These are phyloP conservation scores for Trichophyton mentagrophytes DNA, from an alignment of 2,329 filamentous ascomycete species.

Conservation along the genomic window DNA sequence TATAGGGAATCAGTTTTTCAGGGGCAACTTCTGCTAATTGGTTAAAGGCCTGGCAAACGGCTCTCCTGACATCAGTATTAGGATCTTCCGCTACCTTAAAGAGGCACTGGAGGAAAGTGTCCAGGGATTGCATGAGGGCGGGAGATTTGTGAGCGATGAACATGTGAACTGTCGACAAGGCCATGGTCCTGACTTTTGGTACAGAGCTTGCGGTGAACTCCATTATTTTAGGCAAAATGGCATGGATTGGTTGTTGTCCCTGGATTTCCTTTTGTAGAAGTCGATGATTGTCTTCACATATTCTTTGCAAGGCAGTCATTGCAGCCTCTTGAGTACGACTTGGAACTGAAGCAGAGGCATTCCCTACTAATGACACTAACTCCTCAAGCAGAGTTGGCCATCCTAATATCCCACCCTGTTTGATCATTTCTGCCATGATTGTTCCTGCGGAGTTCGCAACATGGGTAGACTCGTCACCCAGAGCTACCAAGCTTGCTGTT, in stretches of 20 bases:
- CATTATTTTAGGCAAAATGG: slow-evolving; percentile 81
- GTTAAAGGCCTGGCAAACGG: slow-evolving; percentile 88
- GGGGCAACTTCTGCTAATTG: slow-evolving; percentile 82
- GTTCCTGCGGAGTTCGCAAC: slow-evolving; percentile 84
- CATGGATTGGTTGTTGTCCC: slow-evolving; percentile 73
- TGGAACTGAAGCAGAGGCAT: slow-evolving; percentile 54
- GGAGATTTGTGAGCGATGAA: slow-evolving; percentile 79
- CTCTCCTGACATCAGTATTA: slow-evolving; percentile 70
- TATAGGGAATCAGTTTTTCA: slow-evolving; percentile 79
- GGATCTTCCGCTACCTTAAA: slow-evolving; percentile 68
- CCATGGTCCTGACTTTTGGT: slow-evolving; percentile 64
- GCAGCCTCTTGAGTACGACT: slow-evolving; percentile 75
- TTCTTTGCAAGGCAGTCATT: slow-evolving; percentile 84
- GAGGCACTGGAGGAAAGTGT: slow-evolving; percentile 67
- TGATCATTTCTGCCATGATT: slow-evolving; percentile 84
- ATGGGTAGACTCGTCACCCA: slow-evolving; percentile 69
- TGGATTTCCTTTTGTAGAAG: slow-evolving; percentile 77
- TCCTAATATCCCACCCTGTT: slow-evolving; percentile 67
- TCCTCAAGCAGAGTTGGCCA: slow-evolving; percentile 88
- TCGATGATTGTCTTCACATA: slow-evolving; percentile 91
- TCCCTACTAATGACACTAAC: slow-evolving; percentile 63
- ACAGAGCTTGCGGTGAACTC: slow-evolving; percentile 67
- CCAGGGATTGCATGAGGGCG: slow-evolving; percentile 66
- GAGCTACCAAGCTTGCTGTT: slow-evolving; percentile 59
- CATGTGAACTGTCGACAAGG: slow-evolving; percentile 76